Evolutionary conservation across 164 flowering plant genomes (phyloP).

Genomic region (Kalanchoe fedtschenkoi): DNA sequence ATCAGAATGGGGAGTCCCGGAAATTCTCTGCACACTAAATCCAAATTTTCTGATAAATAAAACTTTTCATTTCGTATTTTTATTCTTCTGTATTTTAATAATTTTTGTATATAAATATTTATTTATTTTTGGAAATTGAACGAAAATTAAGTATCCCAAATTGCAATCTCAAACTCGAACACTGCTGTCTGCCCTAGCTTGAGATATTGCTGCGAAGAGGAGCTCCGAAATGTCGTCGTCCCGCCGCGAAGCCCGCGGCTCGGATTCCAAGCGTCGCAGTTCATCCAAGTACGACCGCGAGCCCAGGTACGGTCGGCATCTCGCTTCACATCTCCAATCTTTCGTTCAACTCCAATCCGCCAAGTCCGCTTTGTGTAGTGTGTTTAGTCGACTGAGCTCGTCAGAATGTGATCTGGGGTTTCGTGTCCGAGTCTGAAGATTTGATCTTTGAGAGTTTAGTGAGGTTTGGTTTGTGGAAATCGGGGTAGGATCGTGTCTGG

Average conservation of each 20-base stretch:
- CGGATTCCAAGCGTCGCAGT: conserved; percentile 39
- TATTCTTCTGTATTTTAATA: too few relatives aligned
- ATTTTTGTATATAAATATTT: too few relatives aligned
- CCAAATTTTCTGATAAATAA: too few relatives aligned
- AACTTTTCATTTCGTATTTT: too few relatives aligned
- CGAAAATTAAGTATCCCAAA: too few relatives aligned
- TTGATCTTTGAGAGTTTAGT: background rate
- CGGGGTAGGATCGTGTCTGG: too few relatives aligned
- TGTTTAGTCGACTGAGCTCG: background rate
- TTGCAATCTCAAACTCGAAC: too few relatives aligned
- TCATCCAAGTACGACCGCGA: conserved; percentile 43
- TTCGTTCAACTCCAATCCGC: too few relatives aligned
- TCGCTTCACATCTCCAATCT: background rate
- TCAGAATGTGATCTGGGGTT: too few relatives aligned
- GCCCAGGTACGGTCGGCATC: conserved; percentile 33
- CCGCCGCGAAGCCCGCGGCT: conserved; percentile 40
- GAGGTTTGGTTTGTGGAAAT: background rate
- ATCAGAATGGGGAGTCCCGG: too few relatives aligned
- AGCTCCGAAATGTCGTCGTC: conserved; percentile 23
- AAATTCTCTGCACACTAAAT: too few relatives aligned
- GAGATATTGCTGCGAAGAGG: background rate
- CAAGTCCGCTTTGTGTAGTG: background rate
- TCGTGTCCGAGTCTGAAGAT: background rate
- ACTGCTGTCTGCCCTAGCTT: background rate
- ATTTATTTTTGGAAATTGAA: too few relatives aligned